phyloP scores from a whole-genome alignment of 2,329 filamentous ascomycete species.

The Pyricularia sp. region DNA sequence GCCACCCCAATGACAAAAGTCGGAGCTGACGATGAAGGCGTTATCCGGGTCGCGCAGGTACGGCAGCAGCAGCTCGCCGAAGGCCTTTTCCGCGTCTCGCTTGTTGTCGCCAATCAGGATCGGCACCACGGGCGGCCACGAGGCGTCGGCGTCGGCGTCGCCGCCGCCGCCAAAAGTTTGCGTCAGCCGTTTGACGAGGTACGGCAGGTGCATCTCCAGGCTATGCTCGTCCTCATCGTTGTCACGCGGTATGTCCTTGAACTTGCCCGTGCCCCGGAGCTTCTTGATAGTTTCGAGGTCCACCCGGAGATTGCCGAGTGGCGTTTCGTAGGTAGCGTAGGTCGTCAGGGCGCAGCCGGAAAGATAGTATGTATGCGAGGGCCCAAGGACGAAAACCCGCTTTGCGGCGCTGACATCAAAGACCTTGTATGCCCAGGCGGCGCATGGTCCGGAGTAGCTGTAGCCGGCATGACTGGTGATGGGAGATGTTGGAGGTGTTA shows the following conservation, averaged over 20 bases:
- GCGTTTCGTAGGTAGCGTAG: conserved; percentile 63
- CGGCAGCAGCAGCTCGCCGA: conserved; percentile 63
- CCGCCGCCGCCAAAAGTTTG: conserved; percentile 33
- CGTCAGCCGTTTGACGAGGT: conserved; percentile 70
- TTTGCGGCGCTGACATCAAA: conserved; percentile 77
- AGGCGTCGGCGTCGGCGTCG: conserved; percentile 15
- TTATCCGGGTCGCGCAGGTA: conserved; percentile 69
- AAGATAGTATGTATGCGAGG: conserved; percentile 82
- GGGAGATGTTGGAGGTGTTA: neutral
- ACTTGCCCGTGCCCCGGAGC: conserved; percentile 42
- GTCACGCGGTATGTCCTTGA: conserved; percentile 52
- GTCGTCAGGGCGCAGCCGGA: conserved; percentile 66
- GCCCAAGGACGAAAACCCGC: conserved; percentile 84
- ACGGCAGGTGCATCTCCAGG: conserved; percentile 93
- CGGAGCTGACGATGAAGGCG: conserved; percentile 82
- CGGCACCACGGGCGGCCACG: conserved; percentile 68
- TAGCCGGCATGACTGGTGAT: conserved; percentile 78
- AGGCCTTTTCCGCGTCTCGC: conserved; percentile 52
- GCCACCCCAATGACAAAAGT: conserved; percentile 93
- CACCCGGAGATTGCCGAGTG: conserved; percentile 60
- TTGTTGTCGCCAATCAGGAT: conserved; percentile 76
- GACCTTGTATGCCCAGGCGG: conserved; percentile 88
- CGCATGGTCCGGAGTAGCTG: conserved; percentile 80
- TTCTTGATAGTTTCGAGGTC: conserved; percentile 46
- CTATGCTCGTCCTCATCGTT: conserved; percentile 82